Evolutionary conservation across 805 yeast genomes (phyloP), one percentile per base, ranked within the genome.

Genomic region (Candida nitratophila): DNA sequence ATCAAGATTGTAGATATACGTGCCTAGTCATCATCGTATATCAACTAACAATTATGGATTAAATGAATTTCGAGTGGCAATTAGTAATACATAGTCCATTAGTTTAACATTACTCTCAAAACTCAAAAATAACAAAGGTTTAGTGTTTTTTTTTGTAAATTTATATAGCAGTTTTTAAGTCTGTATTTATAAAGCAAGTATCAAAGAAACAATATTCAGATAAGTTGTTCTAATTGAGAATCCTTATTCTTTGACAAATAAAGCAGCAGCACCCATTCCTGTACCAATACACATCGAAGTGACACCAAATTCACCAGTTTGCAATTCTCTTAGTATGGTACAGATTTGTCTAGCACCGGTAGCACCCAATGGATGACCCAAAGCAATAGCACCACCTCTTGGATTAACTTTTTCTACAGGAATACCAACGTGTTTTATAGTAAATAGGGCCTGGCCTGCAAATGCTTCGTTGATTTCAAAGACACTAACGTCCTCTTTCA

Each of bases 211-310:
- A 24, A 10, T 24, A 24, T 24, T 7, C 10, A 24, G 27, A 6
- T 7, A 10, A 24, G 10, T 7, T 7, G 27, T 7, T 7, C 27
- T 10, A 7, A 7, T 24, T 24, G 27, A 24, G 6, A 24, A 10
- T 24, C 10, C 27, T 61, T 73, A 88, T 70, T 91, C 98, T 57
- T 76, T 83, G 37, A 87, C 74, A 55, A 91, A 75, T 38, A 90
- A 71, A 14, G 91, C 84, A 40, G 98, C 98, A 30, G 97, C 96
- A 52, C 98, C 98, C 95, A 90, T 91, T 55, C 98, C 98, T 31
- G 97, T 88, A 57, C 98, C 98, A 52, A 91, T 82, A 71, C 98
- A 91, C 98, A 91, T 91, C 50, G 95, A 84, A 12, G 95, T 86
- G 43, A 91, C 82, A 52, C 98, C 98, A 51, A 89, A 68, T 69